Percentiles rank a stretch among this genome's conserved stretches.
Conservation (phyloP, 2,329 filamentous ascomycete species). For the Penicillium sclerotigenum region DNA sequence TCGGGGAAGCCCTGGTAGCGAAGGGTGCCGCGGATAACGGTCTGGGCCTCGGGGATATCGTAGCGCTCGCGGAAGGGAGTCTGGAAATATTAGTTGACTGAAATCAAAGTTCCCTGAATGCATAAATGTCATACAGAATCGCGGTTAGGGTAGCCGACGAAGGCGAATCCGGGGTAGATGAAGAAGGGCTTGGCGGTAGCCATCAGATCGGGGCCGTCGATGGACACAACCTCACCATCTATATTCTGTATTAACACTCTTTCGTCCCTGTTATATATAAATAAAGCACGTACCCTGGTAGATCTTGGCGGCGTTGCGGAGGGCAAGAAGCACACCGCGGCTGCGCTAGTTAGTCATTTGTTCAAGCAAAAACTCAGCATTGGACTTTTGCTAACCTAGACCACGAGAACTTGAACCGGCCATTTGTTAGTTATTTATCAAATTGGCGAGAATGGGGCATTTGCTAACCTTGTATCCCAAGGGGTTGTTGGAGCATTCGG, state of each 20-base stretch:
- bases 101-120: neutral
- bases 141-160: slow-evolving; percentile 90
- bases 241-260: neutral
- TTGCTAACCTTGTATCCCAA: slow-evolving; percentile 70
- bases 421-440: neutral
- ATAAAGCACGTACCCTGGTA: slow-evolving; percentile 57
- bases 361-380: neutral
- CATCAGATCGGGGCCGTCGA: slow-evolving; percentile 72
- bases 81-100: neutral
- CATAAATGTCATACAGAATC: neutral
- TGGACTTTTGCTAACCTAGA: slow-evolving; percentile 52
- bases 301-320: slow-evolving; percentile 80
- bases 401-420: slow-evolving; percentile 62
- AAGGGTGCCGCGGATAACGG: slow-evolving; percentile 78
- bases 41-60: slow-evolving; percentile 86
- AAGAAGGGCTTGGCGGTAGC: slow-evolving; percentile 80
- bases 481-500: slow-evolving; percentile 79
- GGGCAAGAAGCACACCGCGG: slow-evolving; percentile 80
- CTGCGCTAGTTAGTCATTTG: slow-evolving; percentile 4
- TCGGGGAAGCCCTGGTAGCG: slow-evolving; percentile 87
- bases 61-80: slow-evolving; percentile 78
- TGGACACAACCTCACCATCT: slow-evolving; percentile 64
- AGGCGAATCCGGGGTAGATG: slow-evolving; percentile 84
- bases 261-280: neutral
- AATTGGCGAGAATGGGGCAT: neutral